Evolutionary conservation across 768 basidiomycete genomes (phyloP), one percentile per base, ranked within the genome.

Genomic region (Boletus rex-veris): DNA sequence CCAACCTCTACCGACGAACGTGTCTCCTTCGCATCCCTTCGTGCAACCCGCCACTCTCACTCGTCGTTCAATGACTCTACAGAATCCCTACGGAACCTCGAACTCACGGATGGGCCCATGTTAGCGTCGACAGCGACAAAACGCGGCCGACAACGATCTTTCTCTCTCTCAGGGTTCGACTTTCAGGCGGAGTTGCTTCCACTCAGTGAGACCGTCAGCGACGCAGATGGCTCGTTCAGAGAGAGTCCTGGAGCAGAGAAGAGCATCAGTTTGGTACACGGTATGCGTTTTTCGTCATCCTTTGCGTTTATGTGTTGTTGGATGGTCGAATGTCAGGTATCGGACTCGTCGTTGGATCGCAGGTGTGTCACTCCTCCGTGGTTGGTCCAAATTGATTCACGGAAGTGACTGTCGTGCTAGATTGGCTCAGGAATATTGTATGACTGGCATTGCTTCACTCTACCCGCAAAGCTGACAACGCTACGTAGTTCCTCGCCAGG

Each of bases 351-450:
- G 84, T 90, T 16, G 92, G 93, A 7, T 71, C 83, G 60, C 92
- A 95, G 77, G 88, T 87, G 48, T 44, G 50, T 51, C 19, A 48
- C 26, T 31, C 5, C 28, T 33, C 42, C 21, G 37, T 41, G 31
- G 33, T 36, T 50, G 7, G 26, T 44, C 35, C 12, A 19, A 15
- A 19, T 48, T 45, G 26, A 26, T 53, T 43, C 37, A 31, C 26
- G n/a, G 21, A 4, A n/a, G 37, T 61, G 48, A 59, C 45, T 5
- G 11, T 50, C 18, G 37, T 38, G 10, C 42, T 57, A 89, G 85
- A 90, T 92, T 71, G 93, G 93, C 15, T 95, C 92, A 16, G 93
- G 93, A 33, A 97, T 97, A 54, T 97, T 96, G 91, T 92, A 65
- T 59, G 86, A 57, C 61, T 83, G 18, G 24, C 15, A 41, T 58